phyloP scores from a whole-genome alignment of 164 flowering plant genomes.

The Vitis amurensis region DNA sequence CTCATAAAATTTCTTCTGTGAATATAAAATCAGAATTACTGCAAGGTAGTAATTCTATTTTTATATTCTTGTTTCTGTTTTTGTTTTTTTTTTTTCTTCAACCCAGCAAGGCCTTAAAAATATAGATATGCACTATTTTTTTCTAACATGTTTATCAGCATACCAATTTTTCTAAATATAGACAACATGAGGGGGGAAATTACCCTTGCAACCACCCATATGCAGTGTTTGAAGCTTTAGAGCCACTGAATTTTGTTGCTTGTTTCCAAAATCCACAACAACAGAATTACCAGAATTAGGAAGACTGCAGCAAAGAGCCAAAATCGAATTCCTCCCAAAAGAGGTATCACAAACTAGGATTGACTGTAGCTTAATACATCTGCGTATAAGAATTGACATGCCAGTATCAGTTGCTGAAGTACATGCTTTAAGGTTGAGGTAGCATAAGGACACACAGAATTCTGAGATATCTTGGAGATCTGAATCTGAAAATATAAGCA shows the following conservation, averaged over 20 bases:
- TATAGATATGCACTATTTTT: too few species aligned
- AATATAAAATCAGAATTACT: too few species aligned
- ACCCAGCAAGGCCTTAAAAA: too few species aligned
- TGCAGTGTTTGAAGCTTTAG: constrained; percentile 54
- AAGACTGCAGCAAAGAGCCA: constrained; percentile 48
- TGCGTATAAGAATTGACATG: constrained; percentile 49
- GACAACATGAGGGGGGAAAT: constrained; percentile 10
- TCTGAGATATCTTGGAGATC: constrained; percentile 50
- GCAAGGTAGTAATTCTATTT: too few species aligned
- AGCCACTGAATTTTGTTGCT: constrained; percentile 32
- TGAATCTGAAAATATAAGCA: constrained; percentile 43
- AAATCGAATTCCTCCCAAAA: constrained; percentile 56
- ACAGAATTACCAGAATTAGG: constrained; percentile 14
- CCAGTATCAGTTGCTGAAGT: constrained; percentile 61
- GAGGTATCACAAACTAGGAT: constrained; percentile 62
- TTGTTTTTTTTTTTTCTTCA: too few species aligned
- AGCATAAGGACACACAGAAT: constrained; percentile 40
- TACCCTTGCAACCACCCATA: constrained; percentile 74
- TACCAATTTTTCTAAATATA: too few species aligned
- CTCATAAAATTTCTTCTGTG: background rate
- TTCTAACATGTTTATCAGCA: too few species aligned
- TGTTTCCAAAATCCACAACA: constrained; percentile 19
- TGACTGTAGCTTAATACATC: constrained; percentile 45
- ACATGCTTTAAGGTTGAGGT: constrained; percentile 70
- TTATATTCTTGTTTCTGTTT: too few species aligned